Evolutionary conservation across 225 moss, liverwort and hornwort genomes (phyloP), one percentile per base, ranked within the genome.

Genomic region (Ulota crispa): DNA sequence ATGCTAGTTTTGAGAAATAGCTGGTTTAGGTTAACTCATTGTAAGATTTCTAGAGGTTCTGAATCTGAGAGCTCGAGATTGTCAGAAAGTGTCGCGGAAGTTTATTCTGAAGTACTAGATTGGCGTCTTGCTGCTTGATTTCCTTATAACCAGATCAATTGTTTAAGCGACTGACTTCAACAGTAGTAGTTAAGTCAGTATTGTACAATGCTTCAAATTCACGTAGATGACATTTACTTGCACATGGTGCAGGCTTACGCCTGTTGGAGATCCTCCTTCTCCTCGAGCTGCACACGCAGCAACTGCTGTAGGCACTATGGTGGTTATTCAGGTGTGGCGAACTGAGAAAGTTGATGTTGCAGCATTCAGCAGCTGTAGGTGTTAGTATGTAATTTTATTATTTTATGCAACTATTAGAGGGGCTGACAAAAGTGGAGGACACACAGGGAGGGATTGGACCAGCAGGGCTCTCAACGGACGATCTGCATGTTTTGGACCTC

Each of bases 301-400:
- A 61, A 92, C 92, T 71, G 92, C 92, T 21, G 92, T 92, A 21
- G 92, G 92, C 68, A 92, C 92, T 39, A 92, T 92, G 92, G 90
- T 92, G 65, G 92, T 92, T 52, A 90, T 92, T 85, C 90, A 92
- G 92, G 92, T 92, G 69, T 63, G 86, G 53, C 50, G 32, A 65
- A 64, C 41, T 71, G 72, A 82, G 30, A 27, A 15, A 45, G 65
- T 70, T 5, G 8, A 41, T 75, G 66, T 78, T 18, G 41, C 55
- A 57, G 5, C 60, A 50, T 52, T 63, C 52, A 55, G 53, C 75
- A 76, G 70, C 27, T 73, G 64, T 77, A 66, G 26, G 23, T 62
- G 32, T 43, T 77, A 10, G 39, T 67, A 28, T 78, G 31, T 16
- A 24, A n/a, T 70, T 79, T 77, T 73, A 7, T 79, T 77, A n/a